Evolutionary conservation across 805 yeast genomes (phyloP).

Genomic region (Kluyveromyces nonfermentans): DNA sequence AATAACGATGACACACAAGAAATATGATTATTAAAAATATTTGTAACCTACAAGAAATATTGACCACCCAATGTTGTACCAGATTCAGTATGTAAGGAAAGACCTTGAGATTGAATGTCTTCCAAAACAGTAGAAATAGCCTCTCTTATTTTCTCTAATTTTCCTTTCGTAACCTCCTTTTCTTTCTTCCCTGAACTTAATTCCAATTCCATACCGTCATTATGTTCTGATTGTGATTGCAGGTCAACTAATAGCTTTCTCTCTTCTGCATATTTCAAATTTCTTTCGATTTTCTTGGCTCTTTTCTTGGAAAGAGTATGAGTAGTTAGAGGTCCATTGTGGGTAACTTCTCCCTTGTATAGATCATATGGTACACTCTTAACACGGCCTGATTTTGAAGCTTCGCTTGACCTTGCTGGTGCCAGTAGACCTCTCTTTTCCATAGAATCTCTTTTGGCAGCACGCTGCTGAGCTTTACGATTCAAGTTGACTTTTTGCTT

Average conservation of each 20-base stretch:
- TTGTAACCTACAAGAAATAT: slow-evolving; percentile 32
- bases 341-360: slow-evolving; percentile 25
- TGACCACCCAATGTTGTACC: slow-evolving; percentile 86
- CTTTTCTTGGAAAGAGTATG: slow-evolving; percentile 66
- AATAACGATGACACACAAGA: too few species aligned
- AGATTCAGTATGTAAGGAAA: slow-evolving; percentile 43
- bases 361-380: slow-evolving; percentile 36
- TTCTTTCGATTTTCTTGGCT: slow-evolving; percentile 71
- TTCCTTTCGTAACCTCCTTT: slow-evolving; percentile 30
- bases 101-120: slow-evolving; percentile 40
- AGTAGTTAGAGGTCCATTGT: slow-evolving; percentile 34
- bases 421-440: slow-evolving; percentile 33
- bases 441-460: slow-evolving; percentile 48
- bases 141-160: slow-evolving; percentile 38
- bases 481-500: slow-evolving; percentile 46
- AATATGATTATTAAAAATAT: too few species aligned
- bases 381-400: slow-evolving; percentile 33
- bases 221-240: slow-evolving; percentile 37
- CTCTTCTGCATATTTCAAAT: slow-evolving; percentile 57
- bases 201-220: slow-evolving; percentile 38
- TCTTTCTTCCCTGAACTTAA: slow-evolving; percentile 16
- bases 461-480: slow-evolving; percentile 41
- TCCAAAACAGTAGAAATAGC: slow-evolving; percentile 69
- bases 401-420: slow-evolving; percentile 39
- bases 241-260: slow-evolving; percentile 45